Percentiles rank a stretch among this genome's conserved stretches.
These are phyloP conservation scores for Dactylis glomerata DNA, from an alignment of 176 grass and related monocot species.

Conservation along the genomic window DNA sequence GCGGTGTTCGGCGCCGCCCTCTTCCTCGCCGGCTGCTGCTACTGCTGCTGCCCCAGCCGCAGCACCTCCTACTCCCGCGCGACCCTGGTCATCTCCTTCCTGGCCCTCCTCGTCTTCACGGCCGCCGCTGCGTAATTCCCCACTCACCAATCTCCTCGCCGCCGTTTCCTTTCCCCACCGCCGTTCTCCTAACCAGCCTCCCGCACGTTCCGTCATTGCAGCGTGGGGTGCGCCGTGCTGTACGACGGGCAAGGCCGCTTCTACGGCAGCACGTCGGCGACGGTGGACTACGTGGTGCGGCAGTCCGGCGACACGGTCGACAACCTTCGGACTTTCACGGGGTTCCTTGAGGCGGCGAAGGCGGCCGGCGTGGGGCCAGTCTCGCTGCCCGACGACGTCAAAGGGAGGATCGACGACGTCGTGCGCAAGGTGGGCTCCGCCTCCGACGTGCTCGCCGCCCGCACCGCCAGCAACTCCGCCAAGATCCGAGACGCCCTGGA, in stretches of 20 bases:
- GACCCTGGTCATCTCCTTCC: slow-evolving; percentile 39
- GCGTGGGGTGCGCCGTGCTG: slow-evolving; percentile 61
- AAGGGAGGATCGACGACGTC: too few species aligned
- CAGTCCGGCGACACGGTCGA: slow-evolving; percentile 57
- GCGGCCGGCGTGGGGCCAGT: slow-evolving; percentile 36
- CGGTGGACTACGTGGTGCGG: slow-evolving; percentile 51
- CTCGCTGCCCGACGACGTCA: slow-evolving; percentile 41
- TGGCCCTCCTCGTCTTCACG: slow-evolving; percentile 56
- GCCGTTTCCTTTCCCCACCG: not conserved
- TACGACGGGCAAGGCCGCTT: slow-evolving; percentile 73
- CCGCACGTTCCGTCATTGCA: not conserved
- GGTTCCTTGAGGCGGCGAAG: slow-evolving; percentile 45
- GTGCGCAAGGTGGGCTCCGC: slow-evolving; percentile 31
- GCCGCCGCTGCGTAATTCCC: slow-evolving; percentile 52
- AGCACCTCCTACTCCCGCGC: slow-evolving; percentile 44
- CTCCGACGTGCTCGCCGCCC: slow-evolving; percentile 52
- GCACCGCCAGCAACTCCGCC: slow-evolving; percentile 57
- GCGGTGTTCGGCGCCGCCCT: slow-evolving; percentile 53
- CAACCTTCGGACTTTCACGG: slow-evolving; percentile 49
- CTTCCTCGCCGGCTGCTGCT: slow-evolving; percentile 58
- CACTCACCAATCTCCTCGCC: not conserved
- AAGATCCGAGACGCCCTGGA: slow-evolving; percentile 57
- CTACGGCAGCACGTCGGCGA: slow-evolving; percentile 58
- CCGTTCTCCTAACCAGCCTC: not conserved
- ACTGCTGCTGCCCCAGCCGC: slow-evolving; percentile 61